A percentile compares a stretch with the other conserved stretches of the same genome.
These are phyloP conservation scores for Bondarzewia mesenterica DNA, from an alignment of 1,284 basidiomycete genomes.

Conservation along the genomic window DNA sequence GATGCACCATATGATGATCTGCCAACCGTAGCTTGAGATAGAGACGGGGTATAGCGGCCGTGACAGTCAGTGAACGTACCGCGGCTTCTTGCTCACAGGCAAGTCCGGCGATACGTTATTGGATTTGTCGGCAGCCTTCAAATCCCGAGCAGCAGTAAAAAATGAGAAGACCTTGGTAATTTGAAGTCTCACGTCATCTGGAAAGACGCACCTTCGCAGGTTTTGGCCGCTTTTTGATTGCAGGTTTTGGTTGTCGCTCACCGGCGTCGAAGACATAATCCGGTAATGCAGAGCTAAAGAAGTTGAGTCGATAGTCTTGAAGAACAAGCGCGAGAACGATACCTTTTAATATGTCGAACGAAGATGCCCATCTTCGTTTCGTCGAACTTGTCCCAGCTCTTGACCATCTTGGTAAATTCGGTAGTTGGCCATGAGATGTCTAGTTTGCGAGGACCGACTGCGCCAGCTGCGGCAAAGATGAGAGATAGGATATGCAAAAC, in stretches of 20 bases:
- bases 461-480: conserved; percentile 41
- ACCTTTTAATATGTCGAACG: conserved; percentile 93
- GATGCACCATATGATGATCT: conserved; percentile 11
- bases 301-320: conserved; percentile 11
- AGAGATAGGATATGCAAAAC: conserved; percentile 13
- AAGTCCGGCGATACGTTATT: conserved; percentile 59
- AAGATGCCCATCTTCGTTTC: conserved; percentile 91
- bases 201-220: conserved; percentile 58
- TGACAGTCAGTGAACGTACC: conserved; percentile 28
- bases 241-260: conserved; percentile 61
- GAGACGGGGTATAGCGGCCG: conserved; percentile 4
- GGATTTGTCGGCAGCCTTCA: conserved; percentile 54
- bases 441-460: conserved; percentile 69
- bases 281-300: conserved; percentile 58
- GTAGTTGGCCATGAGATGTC: conserved; percentile 97
- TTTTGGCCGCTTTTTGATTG: conserved; percentile 52
- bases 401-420: conserved; percentile 93
- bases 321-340: conserved; percentile 19
- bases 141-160: conserved; percentile 9
- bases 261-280: conserved; percentile 81
- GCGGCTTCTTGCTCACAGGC: conserved; percentile 62
- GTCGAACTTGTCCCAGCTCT: conserved; percentile 94
- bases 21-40: conserved; percentile 12
- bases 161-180: conserved; percentile 13
- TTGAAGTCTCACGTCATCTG: neutral